Percentiles rank a stretch among this genome's conserved stretches.
Evolutionary conservation across 2,329 filamentous ascomycete genomes (phyloP).

Genomic region (Colletotrichum acutatum): DNA sequence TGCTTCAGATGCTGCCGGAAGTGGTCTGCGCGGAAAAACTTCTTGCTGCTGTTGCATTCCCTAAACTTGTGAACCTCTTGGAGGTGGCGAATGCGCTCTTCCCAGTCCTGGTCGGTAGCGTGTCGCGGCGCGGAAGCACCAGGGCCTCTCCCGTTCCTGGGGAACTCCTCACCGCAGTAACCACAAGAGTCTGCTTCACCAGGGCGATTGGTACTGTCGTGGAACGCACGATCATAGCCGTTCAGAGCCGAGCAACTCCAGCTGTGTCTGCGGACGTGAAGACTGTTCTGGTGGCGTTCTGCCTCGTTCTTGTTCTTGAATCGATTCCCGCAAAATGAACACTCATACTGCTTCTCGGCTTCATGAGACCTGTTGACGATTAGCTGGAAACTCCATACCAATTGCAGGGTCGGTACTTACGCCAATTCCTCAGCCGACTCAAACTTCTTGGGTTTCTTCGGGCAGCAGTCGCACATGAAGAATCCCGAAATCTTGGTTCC

Average conservation of each 20-base stretch:
- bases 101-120: slow-evolving; percentile 87
- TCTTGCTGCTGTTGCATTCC: slow-evolving; percentile 98
- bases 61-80: slow-evolving; percentile 95
- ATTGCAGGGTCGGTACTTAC: slow-evolving; percentile 62
- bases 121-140: slow-evolving; percentile 52
- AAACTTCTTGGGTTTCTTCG: slow-evolving; percentile 97
- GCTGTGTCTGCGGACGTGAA: slow-evolving; percentile 91
- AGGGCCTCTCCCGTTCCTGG: slow-evolving; percentile 57
- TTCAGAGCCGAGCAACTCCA: slow-evolving; percentile 95
- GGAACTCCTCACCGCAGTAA: slow-evolving; percentile 94
- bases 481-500: slow-evolving; percentile 63
- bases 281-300: slow-evolving; percentile 93
- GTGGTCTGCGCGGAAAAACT: slow-evolving; percentile 97
- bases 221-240: slow-evolving; percentile 84
- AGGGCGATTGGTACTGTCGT: slow-evolving; percentile 77
- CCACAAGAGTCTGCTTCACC: slow-evolving; percentile 85
- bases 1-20: slow-evolving; percentile 99
- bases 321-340: slow-evolving; percentile 89
- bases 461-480: slow-evolving; percentile 90
- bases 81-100: slow-evolving; percentile 85
- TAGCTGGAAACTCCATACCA: slow-evolving; percentile 28
- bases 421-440: slow-evolving; percentile 84
- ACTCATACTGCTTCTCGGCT: slow-evolving; percentile 96
- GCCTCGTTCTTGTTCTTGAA: slow-evolving; percentile 99
- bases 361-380: slow-evolving; percentile 76